These are phyloP conservation scores for Xylariales sp. DNA, from an alignment of 2,329 filamentous ascomycete species.

Conservation along the genomic window DNA sequence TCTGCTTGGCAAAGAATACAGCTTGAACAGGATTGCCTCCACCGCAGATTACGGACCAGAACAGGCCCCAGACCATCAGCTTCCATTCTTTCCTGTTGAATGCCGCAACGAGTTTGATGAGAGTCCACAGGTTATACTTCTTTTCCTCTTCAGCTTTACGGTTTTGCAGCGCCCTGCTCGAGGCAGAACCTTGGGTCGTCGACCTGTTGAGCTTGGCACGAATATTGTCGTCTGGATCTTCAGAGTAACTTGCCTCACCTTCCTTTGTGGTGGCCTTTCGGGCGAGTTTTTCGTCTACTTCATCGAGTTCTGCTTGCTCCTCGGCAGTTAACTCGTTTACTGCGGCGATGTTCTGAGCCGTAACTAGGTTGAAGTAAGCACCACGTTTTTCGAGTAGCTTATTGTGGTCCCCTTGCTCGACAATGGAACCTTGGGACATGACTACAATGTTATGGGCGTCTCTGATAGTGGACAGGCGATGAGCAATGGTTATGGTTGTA, in stretches of 20 bases:
- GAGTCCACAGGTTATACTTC: constrained; percentile 66
- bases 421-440: constrained; percentile 77
- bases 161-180: constrained; percentile 64
- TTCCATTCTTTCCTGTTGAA: constrained; percentile 74
- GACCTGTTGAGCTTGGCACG: constrained; percentile 52
- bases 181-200: constrained; percentile 54
- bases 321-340: constrained; percentile 49
- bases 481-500: constrained; percentile 94
- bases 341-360: constrained; percentile 76
- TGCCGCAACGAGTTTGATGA: constrained; percentile 72
- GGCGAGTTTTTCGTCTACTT: constrained; percentile 45
- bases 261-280: constrained; percentile 40
- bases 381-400: constrained; percentile 64
- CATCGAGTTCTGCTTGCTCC: constrained; percentile 46
- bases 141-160: constrained; percentile 43
- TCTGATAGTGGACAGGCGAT: constrained; percentile 90
- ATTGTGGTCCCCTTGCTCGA: constrained; percentile 88
- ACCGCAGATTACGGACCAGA: constrained; percentile 73
- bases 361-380: constrained; percentile 80
- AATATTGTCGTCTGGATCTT: constrained; percentile 60
- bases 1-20: constrained; percentile 86
- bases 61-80: constrained; percentile 67
- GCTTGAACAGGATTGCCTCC: constrained; percentile 72
- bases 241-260: constrained; percentile 33
- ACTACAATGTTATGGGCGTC: constrained; percentile 95